Base-by-base conservation (phyloP, 208 protist species). In the Crithidia bombi region DNA sequence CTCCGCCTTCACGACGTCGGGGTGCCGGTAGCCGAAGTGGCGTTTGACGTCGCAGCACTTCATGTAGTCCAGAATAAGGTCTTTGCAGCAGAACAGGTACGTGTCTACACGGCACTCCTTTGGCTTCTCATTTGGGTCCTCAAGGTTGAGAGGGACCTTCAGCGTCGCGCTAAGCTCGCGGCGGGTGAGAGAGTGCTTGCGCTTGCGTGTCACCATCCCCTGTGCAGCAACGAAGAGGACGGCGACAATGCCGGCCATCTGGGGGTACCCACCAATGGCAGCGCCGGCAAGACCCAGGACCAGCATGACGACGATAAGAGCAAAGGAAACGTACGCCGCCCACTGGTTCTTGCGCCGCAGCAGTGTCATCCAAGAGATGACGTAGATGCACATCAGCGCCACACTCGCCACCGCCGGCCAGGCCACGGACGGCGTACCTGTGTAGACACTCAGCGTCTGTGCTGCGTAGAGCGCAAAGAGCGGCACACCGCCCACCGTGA, bases 81-180 rank as follows among this genome's bases (percentile, higher is more conserved):
- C 69, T 32, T 81, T 73, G 79, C 91, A 96, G 73, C 89, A 96
- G 61, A 82, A 86, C 28, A 96, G 80, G 66, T 94, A 88, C 17
- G 86, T 86, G 69, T 94, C 87, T 26, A 89, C 52, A 2, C 69
- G 73, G 19, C 63, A 57, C 51, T 68, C 65, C 15, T 63, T 41
- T 17, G 73, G 69, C 44, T 67, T 65, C 43, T 78, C 30, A 36
- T 87, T 82, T 3, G 81, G 70, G 63, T 77, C 28, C 39, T 87
- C 78, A 21, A 28, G 54, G 7, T 38, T 58, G 25, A 75, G 35
- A 15, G 87, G 78, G 19, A 78, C 12, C 30, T 73, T 65, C 1
- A 81, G 43, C 30, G 86, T 44, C 3, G 69, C 73, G 30, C 69
- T 75, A 19, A 85, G 63, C 58, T 96, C 86, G 47, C 68, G 78